Evolutionary conservation across 2,329 filamentous ascomycete species (phyloP).

Genomic region (Blastomyces silverae): DNA sequence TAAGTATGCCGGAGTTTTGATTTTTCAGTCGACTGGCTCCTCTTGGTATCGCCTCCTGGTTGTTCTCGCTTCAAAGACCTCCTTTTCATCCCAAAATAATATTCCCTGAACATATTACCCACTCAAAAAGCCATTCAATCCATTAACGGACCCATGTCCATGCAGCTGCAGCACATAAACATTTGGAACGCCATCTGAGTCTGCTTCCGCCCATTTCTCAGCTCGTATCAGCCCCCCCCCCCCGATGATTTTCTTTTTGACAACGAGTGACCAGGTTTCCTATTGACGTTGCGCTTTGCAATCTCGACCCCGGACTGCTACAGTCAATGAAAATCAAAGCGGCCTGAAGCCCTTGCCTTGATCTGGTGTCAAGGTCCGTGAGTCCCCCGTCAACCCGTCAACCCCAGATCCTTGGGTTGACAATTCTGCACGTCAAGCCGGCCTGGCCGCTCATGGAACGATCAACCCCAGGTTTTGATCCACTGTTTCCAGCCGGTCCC

Average conservation of each 20-base stretch:
- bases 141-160: background rate
- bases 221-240: background rate
- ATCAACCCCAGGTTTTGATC: background rate
- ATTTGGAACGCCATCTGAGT: background rate
- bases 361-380: background rate
- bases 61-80: background rate
- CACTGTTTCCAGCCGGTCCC: background rate
- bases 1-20: background rate
- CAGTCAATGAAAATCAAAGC: background rate
- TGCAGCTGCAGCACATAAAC: background rate
- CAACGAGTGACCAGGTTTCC: background rate
- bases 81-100: background rate
- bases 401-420: background rate
- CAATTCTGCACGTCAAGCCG: background rate
- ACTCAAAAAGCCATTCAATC: background rate
- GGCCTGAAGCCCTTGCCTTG: background rate
- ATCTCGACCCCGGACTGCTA: background rate
- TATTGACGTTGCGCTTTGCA: background rate
- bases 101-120: background rate
- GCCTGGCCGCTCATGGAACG: background rate
- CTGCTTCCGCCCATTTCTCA: background rate
- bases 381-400: too few relatives aligned
- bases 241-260: background rate
- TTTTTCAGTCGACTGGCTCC: background rate
- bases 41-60: background rate